Base-by-base conservation (phyloP, 1,284 basidiomycete genomes). In the Trametes versicolor region DNA sequence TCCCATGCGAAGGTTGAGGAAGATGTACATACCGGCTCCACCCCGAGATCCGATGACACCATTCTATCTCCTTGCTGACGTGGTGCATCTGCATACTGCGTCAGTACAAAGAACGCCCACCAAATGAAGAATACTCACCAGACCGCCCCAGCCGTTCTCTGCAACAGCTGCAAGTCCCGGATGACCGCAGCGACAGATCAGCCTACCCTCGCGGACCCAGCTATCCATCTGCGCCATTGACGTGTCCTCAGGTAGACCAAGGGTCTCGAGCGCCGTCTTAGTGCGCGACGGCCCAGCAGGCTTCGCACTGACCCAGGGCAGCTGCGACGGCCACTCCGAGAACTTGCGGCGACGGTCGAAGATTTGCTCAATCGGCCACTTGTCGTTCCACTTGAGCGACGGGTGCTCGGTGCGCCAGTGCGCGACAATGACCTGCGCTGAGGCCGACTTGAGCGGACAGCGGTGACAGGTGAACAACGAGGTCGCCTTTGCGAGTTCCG, bases 391-490 rank as follows among this genome's bases (percentile, higher is more conserved):
- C 51, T 58, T 48, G 3, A 59, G 56, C 17, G 19, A 15, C 8
- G 56, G 51, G 15, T 63, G 62, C 17, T 21, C 57, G 19, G 23
- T 34, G 9, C 57, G 56, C 62, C 62, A 63, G 25, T 63, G 62
- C 32, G 36, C 17, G 32, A 43, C 48, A 2, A 59, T 57, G 7
- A 4, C 29, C 8, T 25, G 5, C 0, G 53, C 60, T 0, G 60
- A 62, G 48, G 12, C 34, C 43, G 19, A 21, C 43, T 19, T 21
- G 19, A 19, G 15, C 19, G 21, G 43, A 25, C 60, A 55, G 21
- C 23, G 25, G 34, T 49, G 32, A 25, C 60, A 62, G 32, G 49
- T 23, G 53, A 62, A 62, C 45, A 62, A 53, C 15, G 60, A 23
- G 4, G 47, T 21, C 9, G n/a, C 52, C 25, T 41, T 55, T 2